Evolutionary conservation across 345 rosid species (phyloP), one percentile per base, ranked within the genome.

Genomic region (Pistacia integerrima): DNA sequence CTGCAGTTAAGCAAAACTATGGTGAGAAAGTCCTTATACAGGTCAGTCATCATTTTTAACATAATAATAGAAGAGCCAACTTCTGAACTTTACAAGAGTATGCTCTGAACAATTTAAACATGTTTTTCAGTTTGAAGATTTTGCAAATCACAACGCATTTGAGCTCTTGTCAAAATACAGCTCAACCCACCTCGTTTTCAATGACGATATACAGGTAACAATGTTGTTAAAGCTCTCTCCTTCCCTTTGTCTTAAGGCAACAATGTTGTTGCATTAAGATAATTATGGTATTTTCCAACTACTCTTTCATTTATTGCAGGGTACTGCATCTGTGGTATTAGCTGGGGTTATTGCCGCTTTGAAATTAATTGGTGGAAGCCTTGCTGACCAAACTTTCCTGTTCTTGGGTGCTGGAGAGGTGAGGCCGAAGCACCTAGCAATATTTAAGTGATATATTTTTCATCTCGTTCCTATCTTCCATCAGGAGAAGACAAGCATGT

Each of bases 361-460:
- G 81, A 89, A 87, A 80, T 77, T 89, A 49, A 82, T 91, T 36
- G 97, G 92, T 60, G 90, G 91, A 82, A 85, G 82, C 80, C 81
- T 96, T 46, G 84, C 91, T 30, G 94, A 96, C 67, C 99, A 96
- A 62, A 93, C 80, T 65, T 92, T 92, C 82, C 81, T 93, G 69
- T 96, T 96, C 89, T 84, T 96, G 60, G 98, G 99, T 67, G 99
- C 99, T 18, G 99, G 98, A 85, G 99, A 96, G 97, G 99, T 92
- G 64, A 79, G 80, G 57, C 75, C 54, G 59, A 46, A 67, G 60
- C 6, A 35, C 54, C 0, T 41, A 41, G 72, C 10, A 30, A 11
- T 68, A 8, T 41, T 36, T 65, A 41, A 41, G 46, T 41, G 46
- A 41, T 7, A 14, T 38, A 8, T 14, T 30, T 67, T 28, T 4